Evolutionary conservation across 1,284 basidiomycete species (phyloP).

Genomic region (Pisolithus thermaeus): DNA sequence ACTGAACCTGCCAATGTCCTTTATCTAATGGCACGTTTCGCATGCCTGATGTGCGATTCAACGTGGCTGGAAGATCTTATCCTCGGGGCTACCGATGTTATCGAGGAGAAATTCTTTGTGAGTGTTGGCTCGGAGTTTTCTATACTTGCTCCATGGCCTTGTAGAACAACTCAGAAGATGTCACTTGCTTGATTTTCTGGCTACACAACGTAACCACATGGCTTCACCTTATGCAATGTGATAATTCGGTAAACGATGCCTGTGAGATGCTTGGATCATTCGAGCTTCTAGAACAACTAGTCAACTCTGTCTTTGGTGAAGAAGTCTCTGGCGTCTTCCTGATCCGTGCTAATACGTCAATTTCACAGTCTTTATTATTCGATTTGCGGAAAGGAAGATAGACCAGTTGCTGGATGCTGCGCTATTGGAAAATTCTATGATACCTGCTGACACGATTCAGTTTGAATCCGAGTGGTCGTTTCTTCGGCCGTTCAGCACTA

Average conservation of each 20-base stretch:
- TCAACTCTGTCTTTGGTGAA: constrained; percentile 91
- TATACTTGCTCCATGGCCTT: constrained; percentile 10
- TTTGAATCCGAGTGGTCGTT: constrained; percentile 98
- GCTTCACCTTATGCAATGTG: constrained; percentile 86
- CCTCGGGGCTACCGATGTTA: constrained; percentile 83
- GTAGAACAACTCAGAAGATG: constrained; percentile 77
- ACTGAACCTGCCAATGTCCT: constrained; percentile 77
- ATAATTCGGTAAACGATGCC: constrained; percentile 65
- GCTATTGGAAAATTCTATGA: constrained; percentile 79
- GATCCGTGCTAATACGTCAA: constrained; percentile 5
- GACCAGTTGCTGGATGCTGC: constrained; percentile 82
- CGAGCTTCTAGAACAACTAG: constrained; percentile 77
- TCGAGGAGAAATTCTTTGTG: constrained; percentile 90
- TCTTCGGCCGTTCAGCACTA: constrained; percentile 68
- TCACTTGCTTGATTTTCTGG: constrained; percentile 90
- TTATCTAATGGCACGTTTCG: constrained; percentile 84
- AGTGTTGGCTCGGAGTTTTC: constrained; percentile 29
- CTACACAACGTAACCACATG: constrained; percentile 87
- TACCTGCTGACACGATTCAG: constrained; percentile 75
- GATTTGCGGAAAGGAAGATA: constrained; percentile 84
- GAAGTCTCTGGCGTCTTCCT: constrained; percentile 3
- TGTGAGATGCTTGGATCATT: constrained; percentile 80
- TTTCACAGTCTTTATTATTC: constrained; percentile 84
- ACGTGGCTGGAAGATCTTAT: constrained; percentile 90
- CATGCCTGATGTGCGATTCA: constrained; percentile 79